A percentile compares a stretch with the other conserved stretches of the same genome.
phyloP scores from a whole-genome alignment of 257 asterid genomes.

The Pogostemon cablin region DNA sequence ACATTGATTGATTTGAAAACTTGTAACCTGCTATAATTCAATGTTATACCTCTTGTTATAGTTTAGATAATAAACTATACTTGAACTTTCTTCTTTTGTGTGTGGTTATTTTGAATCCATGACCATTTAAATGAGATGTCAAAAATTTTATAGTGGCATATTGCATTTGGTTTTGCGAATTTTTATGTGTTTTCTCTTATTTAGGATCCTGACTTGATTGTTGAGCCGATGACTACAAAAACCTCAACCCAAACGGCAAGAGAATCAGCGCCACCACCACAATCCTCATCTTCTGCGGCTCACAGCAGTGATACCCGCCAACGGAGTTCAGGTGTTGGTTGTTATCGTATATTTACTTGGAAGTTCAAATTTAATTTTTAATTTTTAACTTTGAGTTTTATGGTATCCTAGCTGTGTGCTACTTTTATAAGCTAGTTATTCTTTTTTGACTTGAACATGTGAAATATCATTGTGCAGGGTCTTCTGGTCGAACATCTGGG shows the following conservation, averaged over 20 bases:
- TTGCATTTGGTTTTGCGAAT: conserved; percentile 2
- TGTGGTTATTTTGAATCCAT: conserved; percentile 2
- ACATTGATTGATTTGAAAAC: background rate
- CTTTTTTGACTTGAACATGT: conserved; percentile 19
- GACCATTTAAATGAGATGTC: conserved; percentile 6
- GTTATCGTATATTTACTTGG: conserved; percentile 3
- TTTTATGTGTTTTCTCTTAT: background rate
- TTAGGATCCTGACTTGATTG: conserved; percentile 81
- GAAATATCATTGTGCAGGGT: conserved; percentile 45
- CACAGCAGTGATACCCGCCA: conserved; percentile 49
- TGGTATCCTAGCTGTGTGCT: background rate
- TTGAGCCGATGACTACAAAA: conserved; percentile 68
- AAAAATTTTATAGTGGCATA: background rate
- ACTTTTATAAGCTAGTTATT: conserved; percentile 18
- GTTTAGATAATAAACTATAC: background rate
- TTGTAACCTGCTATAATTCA: background rate
- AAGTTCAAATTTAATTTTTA: conserved; percentile 10
- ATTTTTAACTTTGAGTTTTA: conserved; percentile 6
- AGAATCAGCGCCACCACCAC: conserved; percentile 50
- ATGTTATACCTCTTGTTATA: background rate
- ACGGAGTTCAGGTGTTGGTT: conserved; percentile 54
- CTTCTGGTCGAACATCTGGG: conserved; percentile 69
- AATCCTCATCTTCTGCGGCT: conserved; percentile 56
- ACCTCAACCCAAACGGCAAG: conserved; percentile 64
- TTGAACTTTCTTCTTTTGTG: background rate